Evolutionary conservation across 2,329 filamentous ascomycete genomes (phyloP).

Genomic region (Elsinoe batatas): DNA sequence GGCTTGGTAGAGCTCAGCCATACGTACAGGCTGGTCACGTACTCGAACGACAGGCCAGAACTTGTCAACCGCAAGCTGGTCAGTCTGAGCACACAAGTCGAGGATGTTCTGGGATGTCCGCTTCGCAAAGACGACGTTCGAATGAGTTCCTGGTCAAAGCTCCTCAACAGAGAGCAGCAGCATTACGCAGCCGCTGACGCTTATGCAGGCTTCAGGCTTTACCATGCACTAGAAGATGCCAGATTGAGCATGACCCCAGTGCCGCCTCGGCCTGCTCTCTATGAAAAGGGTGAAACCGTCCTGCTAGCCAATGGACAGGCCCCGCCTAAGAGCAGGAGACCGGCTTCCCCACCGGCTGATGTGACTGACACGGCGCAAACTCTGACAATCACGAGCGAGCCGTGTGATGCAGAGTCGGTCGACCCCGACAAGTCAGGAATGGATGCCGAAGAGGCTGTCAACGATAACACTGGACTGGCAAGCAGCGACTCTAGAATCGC

Average conservation of each 20-base stretch:
- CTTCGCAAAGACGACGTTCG: conserved; percentile 68
- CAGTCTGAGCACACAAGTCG: conserved; percentile 57
- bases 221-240: conserved; percentile 58
- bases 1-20: conserved; percentile 76
- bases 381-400: neutral
- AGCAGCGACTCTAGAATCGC: conserved; percentile 7
- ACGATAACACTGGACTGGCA: conserved; percentile 16
- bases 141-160: conserved; percentile 61
- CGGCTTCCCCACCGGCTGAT: neutral
- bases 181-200: conserved; percentile 71
- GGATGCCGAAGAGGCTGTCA: conserved; percentile 24
- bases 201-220: conserved; percentile 69
- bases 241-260: conserved; percentile 56
- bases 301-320: conserved; percentile 40
- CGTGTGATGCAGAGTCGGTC: conserved; percentile 8
- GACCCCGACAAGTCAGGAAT: conserved; percentile 18
- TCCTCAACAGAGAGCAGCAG: conserved; percentile 55
- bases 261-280: conserved; percentile 60
- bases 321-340: neutral
- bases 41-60: conserved; percentile 43
- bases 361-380: too few relatives aligned
- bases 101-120: conserved; percentile 62
- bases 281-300: conserved; percentile 58
- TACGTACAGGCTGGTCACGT: conserved; percentile 67
- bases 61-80: conserved; percentile 59